A percentile compares a stretch with the other conserved stretches of the same genome.
These are phyloP conservation scores for Puccinellia tenuiflora DNA, from an alignment of 176 grass and related monocot genomes.

Conservation along the genomic window DNA sequence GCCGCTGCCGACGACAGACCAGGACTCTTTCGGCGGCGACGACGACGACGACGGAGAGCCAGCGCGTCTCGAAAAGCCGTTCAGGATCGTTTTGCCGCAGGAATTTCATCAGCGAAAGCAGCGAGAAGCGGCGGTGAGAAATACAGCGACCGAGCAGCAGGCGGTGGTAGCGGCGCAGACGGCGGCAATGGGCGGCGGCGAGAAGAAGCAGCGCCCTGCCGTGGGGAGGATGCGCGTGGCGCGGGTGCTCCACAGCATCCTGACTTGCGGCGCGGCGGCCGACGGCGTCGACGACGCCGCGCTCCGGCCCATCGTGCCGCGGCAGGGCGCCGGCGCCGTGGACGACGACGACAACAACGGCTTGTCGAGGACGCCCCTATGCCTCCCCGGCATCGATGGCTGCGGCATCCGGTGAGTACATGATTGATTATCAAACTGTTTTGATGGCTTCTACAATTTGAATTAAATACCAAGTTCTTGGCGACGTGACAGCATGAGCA, in stretches of 20 bases:
- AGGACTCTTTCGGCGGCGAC: constrained; percentile 11
- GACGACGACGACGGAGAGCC: background rate
- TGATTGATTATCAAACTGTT: background rate
- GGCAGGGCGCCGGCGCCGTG: background rate
- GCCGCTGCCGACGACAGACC: background rate
- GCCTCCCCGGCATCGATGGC: constrained; percentile 46
- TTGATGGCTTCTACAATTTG: background rate
- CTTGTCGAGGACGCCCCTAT: constrained; percentile 13
- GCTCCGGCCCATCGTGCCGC: constrained; percentile 8
- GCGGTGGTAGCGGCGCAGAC: background rate
- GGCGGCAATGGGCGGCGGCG: background rate
- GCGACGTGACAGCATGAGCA: constrained; percentile 23
- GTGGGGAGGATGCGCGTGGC: constrained; percentile 28
- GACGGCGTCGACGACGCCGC: constrained; percentile 30
- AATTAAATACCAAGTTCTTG: background rate
- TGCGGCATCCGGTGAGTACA: constrained; percentile 40
- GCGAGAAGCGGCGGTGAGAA: background rate
- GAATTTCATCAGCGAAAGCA: background rate
- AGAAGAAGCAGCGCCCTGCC: background rate
- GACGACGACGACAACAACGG: background rate
- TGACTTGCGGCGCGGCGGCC: constrained; percentile 37
- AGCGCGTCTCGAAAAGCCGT: background rate
- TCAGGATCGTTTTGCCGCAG: constrained; percentile 7
- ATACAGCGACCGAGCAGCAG: background rate
- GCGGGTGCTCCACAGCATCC: constrained; percentile 36